These are phyloP conservation scores for Aspergillus brunneoviolaceus DNA, from an alignment of 2,329 filamentous ascomycete genomes.

Conservation along the genomic window DNA sequence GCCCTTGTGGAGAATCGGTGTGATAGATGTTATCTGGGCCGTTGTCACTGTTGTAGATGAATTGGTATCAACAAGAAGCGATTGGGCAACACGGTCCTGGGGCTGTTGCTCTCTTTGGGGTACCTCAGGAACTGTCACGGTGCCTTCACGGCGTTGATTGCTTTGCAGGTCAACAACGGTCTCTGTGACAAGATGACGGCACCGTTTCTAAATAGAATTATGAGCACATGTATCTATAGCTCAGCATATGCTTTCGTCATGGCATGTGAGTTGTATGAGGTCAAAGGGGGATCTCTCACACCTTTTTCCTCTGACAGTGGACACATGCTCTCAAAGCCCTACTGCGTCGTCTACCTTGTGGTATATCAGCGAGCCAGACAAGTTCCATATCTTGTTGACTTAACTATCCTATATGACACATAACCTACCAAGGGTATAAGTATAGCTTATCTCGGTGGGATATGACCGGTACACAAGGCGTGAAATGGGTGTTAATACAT, in stretches of 20 bases:
- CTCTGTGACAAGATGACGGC: constrained; percentile 27
- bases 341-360: constrained; percentile 33
- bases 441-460: no score
- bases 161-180: neutral
- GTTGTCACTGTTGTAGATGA: neutral
- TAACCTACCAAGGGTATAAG: neutral
- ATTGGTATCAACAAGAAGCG: no score
- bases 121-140: neutral
- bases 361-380: constrained; percentile 36
- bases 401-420: neutral
- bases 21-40: neutral
- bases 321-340: constrained; percentile 33
- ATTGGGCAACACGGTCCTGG: neutral
- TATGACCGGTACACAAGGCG: no score
- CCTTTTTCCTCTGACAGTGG: constrained; percentile 35
- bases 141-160: neutral
- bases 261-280: neutral
- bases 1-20: constrained; percentile 11
- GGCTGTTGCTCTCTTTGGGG: neutral
- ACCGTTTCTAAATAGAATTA: constrained; percentile 30
- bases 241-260: neutral
- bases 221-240: neutral
- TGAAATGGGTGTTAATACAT: no score
- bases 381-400: constrained; percentile 29
- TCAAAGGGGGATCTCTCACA: constrained; percentile 11